phyloP scores from a whole-genome alignment of 192 early-diverging fungal genomes.

The Coemansia sp. region DNA sequence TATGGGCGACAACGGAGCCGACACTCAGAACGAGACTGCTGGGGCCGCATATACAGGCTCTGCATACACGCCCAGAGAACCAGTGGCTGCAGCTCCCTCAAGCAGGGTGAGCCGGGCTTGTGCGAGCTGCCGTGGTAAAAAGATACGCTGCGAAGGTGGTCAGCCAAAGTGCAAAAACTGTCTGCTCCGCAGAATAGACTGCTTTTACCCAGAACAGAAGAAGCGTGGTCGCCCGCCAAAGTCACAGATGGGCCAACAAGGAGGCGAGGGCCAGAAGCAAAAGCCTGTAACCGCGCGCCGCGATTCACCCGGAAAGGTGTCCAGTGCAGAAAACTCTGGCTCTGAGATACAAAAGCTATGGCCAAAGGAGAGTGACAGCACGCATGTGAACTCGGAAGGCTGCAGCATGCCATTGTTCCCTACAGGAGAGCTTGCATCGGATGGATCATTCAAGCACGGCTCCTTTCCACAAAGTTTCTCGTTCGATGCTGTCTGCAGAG shows the following conservation, averaged over 20 bases:
- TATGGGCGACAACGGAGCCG: neutral
- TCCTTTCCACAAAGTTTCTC: neutral
- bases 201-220: conserved; percentile 45
- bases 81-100: conserved; percentile 2
- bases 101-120: conserved; percentile 50
- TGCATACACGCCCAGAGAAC: neutral
- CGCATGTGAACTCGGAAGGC: neutral
- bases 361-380: neutral
- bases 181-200: conserved; percentile 34
- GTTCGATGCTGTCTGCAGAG: neutral
- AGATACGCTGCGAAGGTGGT: conserved; percentile 58
- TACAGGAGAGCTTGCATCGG: conserved; percentile 1
- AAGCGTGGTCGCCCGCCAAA: conserved; percentile 55
- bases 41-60: neutral
- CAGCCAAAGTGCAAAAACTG: conserved; percentile 57
- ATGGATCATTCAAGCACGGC: neutral
- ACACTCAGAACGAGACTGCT: neutral
- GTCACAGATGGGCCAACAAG: conserved; percentile 8
- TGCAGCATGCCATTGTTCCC: neutral
- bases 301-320: neutral
- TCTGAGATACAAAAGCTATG: neutral
- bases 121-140: conserved; percentile 55
- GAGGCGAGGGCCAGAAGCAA: neutral
- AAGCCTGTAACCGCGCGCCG: neutral
- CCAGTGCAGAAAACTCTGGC: neutral